A percentile compares a stretch with the other conserved stretches of the same genome.
Conservation (phyloP, 305 asterid species). For the Solanum aculeatissimum region DNA sequence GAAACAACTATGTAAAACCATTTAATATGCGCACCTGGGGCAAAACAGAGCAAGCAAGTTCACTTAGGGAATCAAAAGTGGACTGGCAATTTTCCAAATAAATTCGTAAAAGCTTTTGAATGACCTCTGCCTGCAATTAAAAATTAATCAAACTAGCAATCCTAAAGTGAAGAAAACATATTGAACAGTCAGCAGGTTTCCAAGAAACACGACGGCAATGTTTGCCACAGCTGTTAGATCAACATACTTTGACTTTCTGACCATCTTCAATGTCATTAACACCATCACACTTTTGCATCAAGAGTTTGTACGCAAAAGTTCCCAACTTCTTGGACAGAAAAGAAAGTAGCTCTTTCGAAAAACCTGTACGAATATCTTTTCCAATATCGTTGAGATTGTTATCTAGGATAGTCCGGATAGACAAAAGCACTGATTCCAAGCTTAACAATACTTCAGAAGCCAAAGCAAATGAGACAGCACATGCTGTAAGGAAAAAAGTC, state of each 20-base stretch:
- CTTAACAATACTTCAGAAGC: constrained; percentile 69
- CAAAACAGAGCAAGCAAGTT: constrained; percentile 61
- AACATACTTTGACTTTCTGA: constrained; percentile 49
- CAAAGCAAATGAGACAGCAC: constrained; percentile 54
- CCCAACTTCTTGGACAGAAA: constrained; percentile 55
- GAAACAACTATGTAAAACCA: neutral
- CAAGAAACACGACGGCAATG: neutral
- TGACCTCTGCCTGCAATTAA: constrained; percentile 61
- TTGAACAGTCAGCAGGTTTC: neutral
- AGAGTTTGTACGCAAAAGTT: constrained; percentile 45
- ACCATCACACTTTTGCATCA: constrained; percentile 52
- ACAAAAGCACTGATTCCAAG: constrained; percentile 42
- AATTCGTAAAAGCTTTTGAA: constrained; percentile 73
- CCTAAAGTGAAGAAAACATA: neutral
- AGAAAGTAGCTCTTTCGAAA: constrained; percentile 41
- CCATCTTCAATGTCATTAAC: constrained; percentile 30
- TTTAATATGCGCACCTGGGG: constrained; percentile 44
- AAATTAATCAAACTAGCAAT: neutral
- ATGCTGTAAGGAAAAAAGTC: constrained; percentile 36
- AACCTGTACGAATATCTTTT: constrained; percentile 22
- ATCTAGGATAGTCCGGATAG: constrained; percentile 40
- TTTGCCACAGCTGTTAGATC: constrained; percentile 1
- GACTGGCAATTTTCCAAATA: constrained; percentile 59
- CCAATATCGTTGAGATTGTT: constrained; percentile 26
- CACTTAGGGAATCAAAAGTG: constrained; percentile 50